A percentile compares a stretch with the other conserved stretches of the same genome.
Conservation (phyloP, 2,329 filamentous ascomycete genomes). For the Metarhizium album region DNA sequence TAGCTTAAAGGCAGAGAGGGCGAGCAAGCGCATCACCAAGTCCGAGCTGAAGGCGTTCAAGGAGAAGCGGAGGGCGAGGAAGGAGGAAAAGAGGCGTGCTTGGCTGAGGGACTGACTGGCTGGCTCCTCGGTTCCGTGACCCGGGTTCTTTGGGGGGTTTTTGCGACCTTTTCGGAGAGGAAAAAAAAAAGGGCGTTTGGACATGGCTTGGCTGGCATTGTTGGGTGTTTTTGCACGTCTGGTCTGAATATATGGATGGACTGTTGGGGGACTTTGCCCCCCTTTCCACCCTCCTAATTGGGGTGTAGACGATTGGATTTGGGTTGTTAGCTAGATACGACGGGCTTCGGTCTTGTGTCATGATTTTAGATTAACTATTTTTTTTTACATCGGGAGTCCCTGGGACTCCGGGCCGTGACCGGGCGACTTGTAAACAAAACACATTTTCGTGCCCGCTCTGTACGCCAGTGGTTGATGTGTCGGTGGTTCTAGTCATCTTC, state of each 20-base stretch:
- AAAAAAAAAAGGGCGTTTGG: background rate
- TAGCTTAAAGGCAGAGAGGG: slow-evolving; percentile 83
- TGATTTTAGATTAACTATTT: background rate
- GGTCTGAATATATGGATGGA: background rate
- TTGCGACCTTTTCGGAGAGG: too few relatives aligned
- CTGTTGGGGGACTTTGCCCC: background rate
- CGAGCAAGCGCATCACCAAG: slow-evolving; percentile 73
- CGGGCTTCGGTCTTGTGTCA: background rate
- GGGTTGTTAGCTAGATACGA: background rate
- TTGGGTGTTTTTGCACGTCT: background rate
- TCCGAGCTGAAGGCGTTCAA: slow-evolving; percentile 84
- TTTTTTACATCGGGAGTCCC: background rate
- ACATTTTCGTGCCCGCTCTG: background rate
- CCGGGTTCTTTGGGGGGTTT: too few relatives aligned
- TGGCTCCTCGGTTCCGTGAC: background rate
- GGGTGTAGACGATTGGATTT: background rate
- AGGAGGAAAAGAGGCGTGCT: slow-evolving; percentile 87
- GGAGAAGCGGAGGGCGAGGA: slow-evolving; percentile 77
- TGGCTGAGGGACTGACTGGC: slow-evolving; percentile 67
- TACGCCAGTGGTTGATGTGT: background rate
- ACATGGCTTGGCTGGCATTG: slow-evolving; percentile 1
- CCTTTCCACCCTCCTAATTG: background rate
- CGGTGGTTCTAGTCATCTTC: slow-evolving; percentile 11
- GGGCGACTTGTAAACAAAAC: background rate
- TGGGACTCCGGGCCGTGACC: background rate